Base-by-base conservation (phyloP, 192 early-diverging fungal genomes). In the Piromyces sp. region DNA sequence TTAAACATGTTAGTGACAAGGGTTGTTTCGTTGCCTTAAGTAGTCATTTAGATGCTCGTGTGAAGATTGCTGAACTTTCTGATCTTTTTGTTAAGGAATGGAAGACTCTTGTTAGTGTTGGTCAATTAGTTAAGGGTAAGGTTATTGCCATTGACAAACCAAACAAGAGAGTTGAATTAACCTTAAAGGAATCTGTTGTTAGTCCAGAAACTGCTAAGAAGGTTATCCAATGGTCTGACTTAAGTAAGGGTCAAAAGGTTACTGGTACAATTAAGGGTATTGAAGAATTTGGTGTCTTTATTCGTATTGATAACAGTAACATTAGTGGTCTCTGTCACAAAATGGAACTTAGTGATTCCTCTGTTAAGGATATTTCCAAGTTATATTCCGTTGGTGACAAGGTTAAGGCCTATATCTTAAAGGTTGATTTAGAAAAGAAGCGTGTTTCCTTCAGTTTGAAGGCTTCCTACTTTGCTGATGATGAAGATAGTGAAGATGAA, bases 81-180 rank as follows among this genome's bases (percentile, higher is more conserved):
- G 95, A 97, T 87, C 92, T 90, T 31, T 97, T 89, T 81, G 85
- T 97, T 58, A 94, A 94, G 82, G 94, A 97, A 82, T 95, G 95
- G 89, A 92, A 94, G 86, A 83, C 79, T 19, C 87, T 89, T 13
- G 94, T 93, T 86, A 88, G 88, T 14, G 80, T 88, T 11, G 96
- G 94, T 15, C 92, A 94, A 83, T 84, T 95, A 30, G 95, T 97
- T 16, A 88, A 86, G n/a, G 94, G 92, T 78, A 87, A 90, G 80
- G 88, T 97, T 29, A 81, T 94, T 42, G 85, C 80, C 51, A 88
- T 94, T 30, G 89, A 95, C 82, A 42, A 82, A 26, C 87, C 88
- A 78, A 80, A 84, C 30, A 88, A 90, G 40, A 90, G 89, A 79
- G 85, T 95, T 28, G 93, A 95, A 81, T 89, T 95, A 78, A 89